Base-by-base conservation (phyloP, 768 basidiomycete species). In the Tulasnella sp. region DNA sequence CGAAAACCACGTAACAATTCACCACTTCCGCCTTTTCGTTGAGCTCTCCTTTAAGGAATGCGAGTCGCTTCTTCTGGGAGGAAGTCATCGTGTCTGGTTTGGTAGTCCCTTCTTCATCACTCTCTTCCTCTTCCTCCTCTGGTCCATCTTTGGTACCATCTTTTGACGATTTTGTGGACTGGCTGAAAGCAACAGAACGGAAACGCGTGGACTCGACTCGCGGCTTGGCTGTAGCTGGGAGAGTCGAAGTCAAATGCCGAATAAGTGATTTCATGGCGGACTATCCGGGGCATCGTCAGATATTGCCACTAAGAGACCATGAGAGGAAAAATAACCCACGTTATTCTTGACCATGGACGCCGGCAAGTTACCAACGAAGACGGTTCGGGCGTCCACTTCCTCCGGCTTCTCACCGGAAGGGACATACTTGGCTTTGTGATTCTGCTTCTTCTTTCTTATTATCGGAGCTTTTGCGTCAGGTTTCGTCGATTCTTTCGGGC, bases 161-260 rank as follows among this genome's bases (percentile, higher is more conserved):
- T 85, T 0, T 91, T 89, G 24, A 92, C 82, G 91, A 89, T 16
- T 92, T 85, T 0, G 95, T 95, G 14, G 97, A 95, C 0, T 89
- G 89, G 82, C 94, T 92, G 88, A 98, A 98, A 1, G 96, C 93
- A 75, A 98, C 90, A 22, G 96, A 98, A 76, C 97, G 95, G 88
- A 97, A 98, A 64, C 97, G 95, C 37, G 92, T 90, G 6, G 96
- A 96, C 84, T 99, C 97, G 82, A 98, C 93, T 87, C 94, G 95
- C 77, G 94, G 91, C 0, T 88, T 86, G 3, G 94, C 46, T 22
- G 37, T 73, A 92, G 20, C 94, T 88, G 81, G 90, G 89, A 0
- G 92, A 87, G 34, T 96, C 88, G 81, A 98, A 89, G 84, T 97
- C 31, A 80, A n/a, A 44, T 80, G 94, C 40, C 90, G 89, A 81